phyloP scores from a whole-genome alignment of 371 early-diverging fungal species.

The Smittium culicis region DNA sequence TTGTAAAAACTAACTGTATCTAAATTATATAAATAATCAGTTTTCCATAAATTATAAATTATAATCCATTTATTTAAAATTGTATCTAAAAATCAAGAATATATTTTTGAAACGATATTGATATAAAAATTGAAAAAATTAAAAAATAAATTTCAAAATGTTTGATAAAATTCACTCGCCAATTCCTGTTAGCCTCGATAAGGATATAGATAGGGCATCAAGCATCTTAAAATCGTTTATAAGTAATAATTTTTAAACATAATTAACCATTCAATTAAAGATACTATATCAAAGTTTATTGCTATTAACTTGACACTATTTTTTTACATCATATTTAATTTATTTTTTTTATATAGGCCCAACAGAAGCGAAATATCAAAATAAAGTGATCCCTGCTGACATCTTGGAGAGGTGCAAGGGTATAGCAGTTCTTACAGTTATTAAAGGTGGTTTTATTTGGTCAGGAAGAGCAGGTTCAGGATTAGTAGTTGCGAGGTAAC shows the following conservation, averaged over 20 bases:
- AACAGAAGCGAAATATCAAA: conserved; percentile 33
- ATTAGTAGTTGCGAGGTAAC: conserved; percentile 65
- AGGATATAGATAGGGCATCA: conserved; percentile 53
- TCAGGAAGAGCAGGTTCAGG: conserved; percentile 83
- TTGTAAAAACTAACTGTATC: no score
- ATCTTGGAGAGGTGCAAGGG: conserved; percentile 70
- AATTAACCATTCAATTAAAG: not conserved
- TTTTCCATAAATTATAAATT: no score
- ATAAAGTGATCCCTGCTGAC: conserved; percentile 50
- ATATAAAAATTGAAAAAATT: no score
- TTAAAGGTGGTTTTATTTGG: conserved; percentile 86
- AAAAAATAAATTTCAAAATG: no score
- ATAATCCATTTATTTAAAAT: no score
- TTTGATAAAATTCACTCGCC: conserved; percentile 53
- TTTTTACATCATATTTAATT: not conserved
- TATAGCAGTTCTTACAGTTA: conserved; percentile 75
- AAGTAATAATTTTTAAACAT: not conserved
- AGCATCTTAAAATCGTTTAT: conserved; percentile 51
- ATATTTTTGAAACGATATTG: no score
- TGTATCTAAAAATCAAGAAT: no score
- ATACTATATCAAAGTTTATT: no score
- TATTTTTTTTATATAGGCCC: conserved; percentile 29
- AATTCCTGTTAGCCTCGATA: conserved; percentile 19
- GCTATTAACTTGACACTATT: no score
- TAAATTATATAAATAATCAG: no score